Base-by-base conservation (phyloP, 345 rosid species). In the Gossypioides kirkii region DNA sequence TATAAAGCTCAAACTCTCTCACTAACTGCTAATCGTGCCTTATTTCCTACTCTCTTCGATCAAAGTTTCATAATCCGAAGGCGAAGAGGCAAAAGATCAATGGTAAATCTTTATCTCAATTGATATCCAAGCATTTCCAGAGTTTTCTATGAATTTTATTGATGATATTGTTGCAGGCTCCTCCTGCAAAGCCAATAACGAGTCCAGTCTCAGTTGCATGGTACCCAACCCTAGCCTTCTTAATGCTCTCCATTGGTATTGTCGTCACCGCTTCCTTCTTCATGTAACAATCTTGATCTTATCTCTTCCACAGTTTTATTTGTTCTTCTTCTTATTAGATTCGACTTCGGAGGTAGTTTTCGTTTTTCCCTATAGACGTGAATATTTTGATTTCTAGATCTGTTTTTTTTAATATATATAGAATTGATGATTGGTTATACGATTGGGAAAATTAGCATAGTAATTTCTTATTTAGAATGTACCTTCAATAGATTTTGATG, bases 151-250 rank as follows among this genome's bases (percentile, higher is more conserved):
- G 16, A 4, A 41, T 63, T 63, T 47, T 7, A 67, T 47, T 60
- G 11, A 49, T 72, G 58, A 36, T 72, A 26, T 18, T 72, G 8
- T 17, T 59, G 11, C 55, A 28, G 42, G 45, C 53, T 45, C 53
- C 65, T 43, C 2, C 76, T 50, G 61, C 70, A 9, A 73, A 73
- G 12, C 50, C 76, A 25, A 73, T 73, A 11, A 8, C 70, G n/a
- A 63, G 76, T 63, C 76, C 76, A 25, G 76, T 73, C 13, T 61
- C 76, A 4, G 70, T 50, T 73, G 76, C 61, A 36, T 73, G 61
- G 76, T 73, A 73, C 61, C 76, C 70, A 32, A 73, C 61, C 41
- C 70, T 62, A 20, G 62, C 76, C 46, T 38, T 73, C 23, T 1
- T 73, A 13, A 49, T 62, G 70, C 70, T 73, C 52, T 32, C 76